Evolutionary conservation across 768 basidiomycete species (phyloP).

Genomic region (Boletellus emodensis): DNA sequence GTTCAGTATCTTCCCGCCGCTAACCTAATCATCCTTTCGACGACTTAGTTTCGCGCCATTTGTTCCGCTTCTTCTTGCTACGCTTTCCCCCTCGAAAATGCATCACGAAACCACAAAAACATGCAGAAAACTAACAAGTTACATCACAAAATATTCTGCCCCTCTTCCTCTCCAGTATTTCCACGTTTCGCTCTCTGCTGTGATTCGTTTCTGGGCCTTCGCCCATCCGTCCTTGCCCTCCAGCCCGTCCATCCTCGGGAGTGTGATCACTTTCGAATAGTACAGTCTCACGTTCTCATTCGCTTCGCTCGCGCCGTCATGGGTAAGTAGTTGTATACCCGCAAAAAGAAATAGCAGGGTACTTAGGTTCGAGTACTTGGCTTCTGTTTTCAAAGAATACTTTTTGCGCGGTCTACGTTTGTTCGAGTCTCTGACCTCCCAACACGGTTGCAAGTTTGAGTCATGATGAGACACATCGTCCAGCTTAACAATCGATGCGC

Average conservation of each 20-base stretch:
- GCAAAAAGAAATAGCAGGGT: slow-evolving; percentile 10
- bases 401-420: neutral
- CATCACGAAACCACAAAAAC: slow-evolving; percentile 36
- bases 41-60: slow-evolving; percentile 34
- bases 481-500: neutral
- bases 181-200: slow-evolving; percentile 20
- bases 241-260: slow-evolving; percentile 3
- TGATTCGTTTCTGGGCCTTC: slow-evolving; percentile 18
- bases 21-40: slow-evolving; percentile 36
- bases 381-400: slow-evolving; percentile 3
- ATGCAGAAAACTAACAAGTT: slow-evolving; percentile 32
- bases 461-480: too few species aligned
- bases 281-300: slow-evolving; percentile 22
- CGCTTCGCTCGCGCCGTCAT: slow-evolving; percentile 24
- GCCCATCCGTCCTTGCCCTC: neutral
- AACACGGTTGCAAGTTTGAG: too few species aligned
- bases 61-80: slow-evolving; percentile 37
- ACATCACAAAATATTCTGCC: slow-evolving; percentile 46
- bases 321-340: slow-evolving; percentile 45
- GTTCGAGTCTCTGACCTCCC: neutral
- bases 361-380: slow-evolving; percentile 20
- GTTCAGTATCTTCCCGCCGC: slow-evolving; percentile 29
- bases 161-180: slow-evolving; percentile 33
- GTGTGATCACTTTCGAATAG: slow-evolving; percentile 24
- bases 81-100: slow-evolving; percentile 29